Conservation (phyloP, 148 eudicot species). For the Selenicereus undatus region DNA sequence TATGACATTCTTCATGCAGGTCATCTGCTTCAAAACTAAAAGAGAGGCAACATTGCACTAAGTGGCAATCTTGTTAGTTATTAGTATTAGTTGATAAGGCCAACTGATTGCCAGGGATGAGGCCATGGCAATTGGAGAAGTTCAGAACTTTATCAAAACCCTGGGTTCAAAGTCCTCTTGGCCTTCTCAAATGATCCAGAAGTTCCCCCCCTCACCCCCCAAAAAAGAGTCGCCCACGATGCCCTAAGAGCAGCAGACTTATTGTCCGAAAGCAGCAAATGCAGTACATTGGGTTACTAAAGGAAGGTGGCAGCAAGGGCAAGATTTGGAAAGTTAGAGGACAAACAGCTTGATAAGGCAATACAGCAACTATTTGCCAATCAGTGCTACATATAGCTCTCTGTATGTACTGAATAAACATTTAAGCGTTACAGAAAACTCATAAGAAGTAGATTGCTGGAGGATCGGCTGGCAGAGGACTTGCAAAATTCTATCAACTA, state of each 20-base stretch:
- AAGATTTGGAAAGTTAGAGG: background rate
- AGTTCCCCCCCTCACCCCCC: too few relatives aligned
- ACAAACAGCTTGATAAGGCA: background rate
- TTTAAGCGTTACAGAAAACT: background rate
- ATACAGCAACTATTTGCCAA: background rate
- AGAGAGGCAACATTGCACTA: too few relatives aligned
- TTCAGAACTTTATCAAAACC: too few relatives aligned
- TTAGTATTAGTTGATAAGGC: too few relatives aligned
- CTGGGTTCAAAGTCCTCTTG: too few relatives aligned
- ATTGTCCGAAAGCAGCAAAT: background rate
- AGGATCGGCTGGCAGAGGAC: background rate
- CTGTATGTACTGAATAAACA: background rate
- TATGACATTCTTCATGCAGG: too few relatives aligned
- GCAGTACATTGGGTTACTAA: too few relatives aligned
- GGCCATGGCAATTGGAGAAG: too few relatives aligned
- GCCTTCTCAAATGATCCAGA: too few relatives aligned
- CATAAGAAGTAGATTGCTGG: background rate
- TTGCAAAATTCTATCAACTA: background rate
- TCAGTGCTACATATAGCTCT: background rate
- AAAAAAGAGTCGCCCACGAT: background rate
- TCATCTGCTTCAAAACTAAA: too few relatives aligned
- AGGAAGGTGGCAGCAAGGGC: background rate
- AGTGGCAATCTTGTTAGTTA: too few relatives aligned
- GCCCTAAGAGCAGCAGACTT: background rate
- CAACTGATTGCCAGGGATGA: too few relatives aligned